Conservation (phyloP, 768 basidiomycete species). For the Crucibulum laeve region DNA sequence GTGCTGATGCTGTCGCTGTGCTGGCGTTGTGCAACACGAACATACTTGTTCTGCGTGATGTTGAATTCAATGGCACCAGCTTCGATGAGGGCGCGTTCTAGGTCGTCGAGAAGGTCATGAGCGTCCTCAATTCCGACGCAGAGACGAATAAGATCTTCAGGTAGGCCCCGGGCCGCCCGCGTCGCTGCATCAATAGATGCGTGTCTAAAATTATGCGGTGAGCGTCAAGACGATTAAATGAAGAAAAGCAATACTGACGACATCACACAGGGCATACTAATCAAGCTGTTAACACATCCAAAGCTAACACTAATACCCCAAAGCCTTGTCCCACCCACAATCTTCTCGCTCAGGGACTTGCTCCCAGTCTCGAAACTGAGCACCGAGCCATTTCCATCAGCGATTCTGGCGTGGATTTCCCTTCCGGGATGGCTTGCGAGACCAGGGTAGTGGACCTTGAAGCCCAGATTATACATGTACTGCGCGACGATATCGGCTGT, state of each 20-base stretch:
- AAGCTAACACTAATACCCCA: constrained; percentile 99
- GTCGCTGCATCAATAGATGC: constrained; percentile 95
- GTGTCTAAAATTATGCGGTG: constrained; percentile 52
- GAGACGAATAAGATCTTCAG: constrained; percentile 97
- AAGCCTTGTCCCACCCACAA: constrained; percentile 87
- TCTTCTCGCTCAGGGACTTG: constrained; percentile 83
- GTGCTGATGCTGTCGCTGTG: constrained; percentile 38
- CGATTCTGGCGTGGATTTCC: constrained; percentile 87
- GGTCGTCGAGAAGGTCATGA: constrained; percentile 88
- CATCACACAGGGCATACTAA: constrained; percentile 99
- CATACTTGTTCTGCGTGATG: constrained; percentile 48
- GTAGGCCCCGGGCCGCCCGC: constrained; percentile 94
- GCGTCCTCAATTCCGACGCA: constrained; percentile 99
- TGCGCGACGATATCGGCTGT: constrained; percentile 80
- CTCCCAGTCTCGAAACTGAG: constrained; percentile 93
- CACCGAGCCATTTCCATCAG: constrained; percentile 90
- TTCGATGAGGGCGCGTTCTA: constrained; percentile 87
- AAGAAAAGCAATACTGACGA: constrained; percentile 64
- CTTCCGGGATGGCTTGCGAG: constrained; percentile 76
- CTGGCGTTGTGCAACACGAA: constrained; percentile 23
- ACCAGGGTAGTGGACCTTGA: constrained; percentile 91
- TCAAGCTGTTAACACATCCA: constrained; percentile 95
- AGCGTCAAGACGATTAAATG: constrained; percentile 7
- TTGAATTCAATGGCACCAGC: constrained; percentile 80
- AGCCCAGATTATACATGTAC: constrained; percentile 82